Percentiles rank a stretch among this genome's conserved stretches.
Conservation (phyloP, 441 rosid genomes). For the Gossypium schwendimanii region DNA sequence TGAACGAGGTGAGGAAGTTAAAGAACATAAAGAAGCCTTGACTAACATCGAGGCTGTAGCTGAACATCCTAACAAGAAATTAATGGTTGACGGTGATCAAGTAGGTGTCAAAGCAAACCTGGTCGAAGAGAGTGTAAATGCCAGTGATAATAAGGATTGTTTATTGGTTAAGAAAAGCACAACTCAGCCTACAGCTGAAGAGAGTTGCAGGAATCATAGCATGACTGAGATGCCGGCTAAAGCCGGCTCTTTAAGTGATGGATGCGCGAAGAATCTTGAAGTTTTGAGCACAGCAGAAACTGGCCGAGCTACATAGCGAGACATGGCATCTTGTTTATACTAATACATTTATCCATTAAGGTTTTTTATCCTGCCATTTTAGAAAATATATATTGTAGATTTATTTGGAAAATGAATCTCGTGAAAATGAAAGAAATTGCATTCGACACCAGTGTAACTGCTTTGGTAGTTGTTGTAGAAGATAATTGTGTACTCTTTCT, state of each 20-base stretch:
- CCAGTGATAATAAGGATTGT: slow-evolving; percentile 8
- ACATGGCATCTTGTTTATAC: neutral
- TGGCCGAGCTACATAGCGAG: neutral
- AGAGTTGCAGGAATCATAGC: neutral
- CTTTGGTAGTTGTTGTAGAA: neutral
- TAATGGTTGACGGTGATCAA: slow-evolving; percentile 22
- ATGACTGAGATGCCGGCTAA: neutral
- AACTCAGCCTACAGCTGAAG: slow-evolving; percentile 7
- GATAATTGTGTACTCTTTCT: neutral
- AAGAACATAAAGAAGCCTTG: slow-evolving; percentile 21
- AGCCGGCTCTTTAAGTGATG: neutral
- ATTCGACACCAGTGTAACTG: neutral
- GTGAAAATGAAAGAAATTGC: slow-evolving; percentile 17
- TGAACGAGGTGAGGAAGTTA: slow-evolving; percentile 17
- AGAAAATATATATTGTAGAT: slow-evolving; percentile 6
- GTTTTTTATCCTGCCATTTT: slow-evolving; percentile 4
- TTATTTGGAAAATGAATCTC: slow-evolving; percentile 8
- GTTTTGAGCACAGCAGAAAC: slow-evolving; percentile 20
- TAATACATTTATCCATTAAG: neutral
- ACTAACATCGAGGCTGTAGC: slow-evolving; percentile 17
- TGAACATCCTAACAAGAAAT: slow-evolving; percentile 22
- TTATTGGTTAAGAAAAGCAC: slow-evolving; percentile 14
- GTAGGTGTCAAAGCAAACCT: slow-evolving; percentile 1
- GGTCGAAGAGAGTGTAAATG: slow-evolving; percentile 24
- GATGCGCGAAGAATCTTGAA: slow-evolving; percentile 21